These are phyloP conservation scores for Phyllostachys edulis DNA, from an alignment of 176 grass and related monocot genomes.

Conservation along the genomic window DNA sequence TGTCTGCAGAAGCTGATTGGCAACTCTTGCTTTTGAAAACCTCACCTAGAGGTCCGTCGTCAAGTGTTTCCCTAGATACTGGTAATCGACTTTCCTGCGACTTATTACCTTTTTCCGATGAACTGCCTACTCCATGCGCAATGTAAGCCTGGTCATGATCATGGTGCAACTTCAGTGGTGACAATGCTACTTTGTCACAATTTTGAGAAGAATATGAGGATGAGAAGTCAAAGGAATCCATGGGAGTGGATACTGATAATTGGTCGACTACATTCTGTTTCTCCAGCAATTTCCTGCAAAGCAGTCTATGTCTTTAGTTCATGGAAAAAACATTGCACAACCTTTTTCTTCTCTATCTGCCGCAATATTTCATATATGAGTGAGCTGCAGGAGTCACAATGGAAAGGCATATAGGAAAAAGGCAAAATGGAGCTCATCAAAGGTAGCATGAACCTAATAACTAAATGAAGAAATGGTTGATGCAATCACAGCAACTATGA, in stretches of 20 bases:
- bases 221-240: constrained; percentile 53
- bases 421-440: not conserved
- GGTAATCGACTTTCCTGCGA: constrained; percentile 37
- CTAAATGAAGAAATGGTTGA: not conserved
- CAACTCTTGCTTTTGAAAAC: constrained; percentile 65
- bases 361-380: not conserved
- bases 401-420: not conserved
- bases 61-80: constrained; percentile 61
- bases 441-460: not conserved
- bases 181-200: constrained; percentile 34
- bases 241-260: constrained; percentile 45
- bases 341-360: not conserved
- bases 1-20: constrained; percentile 40
- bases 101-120: constrained; percentile 17
- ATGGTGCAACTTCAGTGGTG: constrained; percentile 45
- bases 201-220: constrained; percentile 44
- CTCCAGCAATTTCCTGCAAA: constrained; percentile 49
- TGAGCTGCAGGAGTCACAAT: not conserved
- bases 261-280: constrained; percentile 36
- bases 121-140: constrained; percentile 6
- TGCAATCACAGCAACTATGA: not conserved
- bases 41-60: constrained; percentile 87
- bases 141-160: constrained; percentile 39
- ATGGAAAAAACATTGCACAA: constrained; percentile 1
- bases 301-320: constrained; percentile 1